Base-by-base conservation (phyloP, 2,329 filamentous ascomycete genomes). In the Remersonia thermophila region DNA sequence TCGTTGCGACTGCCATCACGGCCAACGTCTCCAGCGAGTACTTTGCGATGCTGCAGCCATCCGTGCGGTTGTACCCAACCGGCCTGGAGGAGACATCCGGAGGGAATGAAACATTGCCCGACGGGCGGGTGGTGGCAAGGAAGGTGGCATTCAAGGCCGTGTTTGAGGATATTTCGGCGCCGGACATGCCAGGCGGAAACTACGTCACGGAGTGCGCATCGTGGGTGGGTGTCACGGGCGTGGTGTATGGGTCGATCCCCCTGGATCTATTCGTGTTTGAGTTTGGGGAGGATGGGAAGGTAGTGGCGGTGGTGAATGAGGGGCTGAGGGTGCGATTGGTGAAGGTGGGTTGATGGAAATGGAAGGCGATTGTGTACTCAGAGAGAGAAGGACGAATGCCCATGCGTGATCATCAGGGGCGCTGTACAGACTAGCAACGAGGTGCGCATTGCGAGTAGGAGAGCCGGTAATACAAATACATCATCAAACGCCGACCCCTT, bases 61-160 rank as follows among this genome's bases (percentile, higher is more conserved):
- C 47, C 23, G 50, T 51, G 8, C 45, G 52, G 7, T 39, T 59
- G 11, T 59, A 57, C 35, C 55, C 55, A 8, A 53, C 51, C 7
- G 55, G 55, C 0, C 32, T 57, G 4, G 51, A 53, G 43, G 47
- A 55, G 7, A 23, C 5, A 9, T 5, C 29, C 37, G 8, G n/a
- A n/a, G n/a, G n/a, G n/a, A n/a, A n/a, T n/a, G n/a, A n/a, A n/a
- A n/a, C n/a, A n/a, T n/a, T n/a, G n/a, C n/a, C n/a, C n/a, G n/a
- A n/a, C 26, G 38, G 2, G 14, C 47, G 1, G 42, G 45, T 51
- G 50, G 0, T 49, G 52, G 1, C 46, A 46, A n/a, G n/a, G 18
- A 44, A 39, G 13, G 50, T 56, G 3, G 52, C 53, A 2, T 59
- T 58, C 47, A 56, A 55, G 35, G 55, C 54, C 9, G 47, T 55